Evolutionary conservation across 2,329 filamentous ascomycete species (phyloP), one percentile per base, ranked within the genome.

Genomic region (Ceratocystis destructans): DNA sequence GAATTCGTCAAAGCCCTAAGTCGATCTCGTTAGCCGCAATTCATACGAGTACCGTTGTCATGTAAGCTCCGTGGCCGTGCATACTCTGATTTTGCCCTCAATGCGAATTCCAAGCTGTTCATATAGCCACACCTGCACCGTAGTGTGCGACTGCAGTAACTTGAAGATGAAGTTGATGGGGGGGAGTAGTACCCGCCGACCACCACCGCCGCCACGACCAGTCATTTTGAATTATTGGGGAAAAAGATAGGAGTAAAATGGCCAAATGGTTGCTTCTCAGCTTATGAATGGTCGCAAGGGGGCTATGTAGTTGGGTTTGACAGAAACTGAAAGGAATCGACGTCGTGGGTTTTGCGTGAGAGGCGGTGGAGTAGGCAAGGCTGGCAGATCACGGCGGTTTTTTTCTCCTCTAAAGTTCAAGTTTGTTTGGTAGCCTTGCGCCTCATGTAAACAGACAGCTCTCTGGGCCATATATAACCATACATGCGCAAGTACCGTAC

Each of bases 1-100:
- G 79, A 97, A 99, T 77, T 99, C 94, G 75, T 99, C 94, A 71
- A 99, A 99, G 15, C 94, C 92, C 91, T 96, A 69, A 1, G 53
- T 31, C n/a, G 6, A n/a, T 20, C 12, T 41, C 62, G 67, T 73
- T 65, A 73, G 70, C 61, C 15, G 25, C 28, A 20, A n/a, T 17
- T 63, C 25, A 22, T 28, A 15, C 10, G 10, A 44, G 45, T 22
- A 45, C 28, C 12, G 57, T 41, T 31, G 93, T 25, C 3, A 10
- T 22, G 48, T 8, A 25, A 8, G 10, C 89, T 75, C 94, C 89
- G 71, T 93, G 94, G 20, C 2, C 41, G n/a, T 53, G 76, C 86
- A 70, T 76, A 96, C 93, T 73, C 94, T 85, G 71, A 99, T 96
- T 79, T 93, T 96, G 69, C 94, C 94, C 78, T 97, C 92, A 73